phyloP scores from a whole-genome alignment of 306 rosid species.

The Acacia crassicarpa region DNA sequence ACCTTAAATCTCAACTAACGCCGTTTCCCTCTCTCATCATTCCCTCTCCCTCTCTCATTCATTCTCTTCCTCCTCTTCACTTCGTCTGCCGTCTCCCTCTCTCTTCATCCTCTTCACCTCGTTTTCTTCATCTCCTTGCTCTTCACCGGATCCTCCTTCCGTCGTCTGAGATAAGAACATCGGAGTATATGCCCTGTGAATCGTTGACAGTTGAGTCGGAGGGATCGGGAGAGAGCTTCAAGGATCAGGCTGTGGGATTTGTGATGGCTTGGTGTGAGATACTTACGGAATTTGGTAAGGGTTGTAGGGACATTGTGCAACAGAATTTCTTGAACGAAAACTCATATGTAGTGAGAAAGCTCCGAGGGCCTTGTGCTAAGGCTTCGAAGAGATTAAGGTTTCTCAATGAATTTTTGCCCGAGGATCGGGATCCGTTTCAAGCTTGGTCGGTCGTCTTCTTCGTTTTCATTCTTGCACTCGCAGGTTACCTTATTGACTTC shows the following conservation, averaged over 20 bases:
- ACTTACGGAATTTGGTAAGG: conserved; percentile 69
- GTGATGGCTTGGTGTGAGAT: conserved; percentile 92
- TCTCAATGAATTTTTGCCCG: conserved; percentile 84
- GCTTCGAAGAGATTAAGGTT: conserved; percentile 65
- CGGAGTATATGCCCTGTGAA: conserved; percentile 30
- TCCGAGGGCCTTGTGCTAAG: conserved; percentile 62
- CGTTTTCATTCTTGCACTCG: conserved; percentile 73
- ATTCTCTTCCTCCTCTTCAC: too few species aligned
- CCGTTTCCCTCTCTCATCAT: too few species aligned
- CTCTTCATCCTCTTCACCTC: too few species aligned
- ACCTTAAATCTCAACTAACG: too few species aligned
- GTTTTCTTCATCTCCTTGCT: too few species aligned
- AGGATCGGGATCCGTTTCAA: conserved; percentile 91
- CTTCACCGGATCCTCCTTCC: too few species aligned
- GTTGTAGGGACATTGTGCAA: conserved; percentile 72
- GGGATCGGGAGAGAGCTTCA: conserved; percentile 61
- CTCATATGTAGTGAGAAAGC: conserved; percentile 60
- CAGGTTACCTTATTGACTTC: conserved; percentile 46
- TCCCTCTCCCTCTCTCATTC: too few species aligned
- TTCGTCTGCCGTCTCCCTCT: too few species aligned
- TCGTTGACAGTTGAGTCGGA: conserved; percentile 39
- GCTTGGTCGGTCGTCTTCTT: conserved; percentile 82
- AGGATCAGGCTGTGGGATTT: conserved; percentile 79
- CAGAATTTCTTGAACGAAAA: conserved; percentile 75
- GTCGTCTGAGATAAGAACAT: conserved; percentile 33